These are phyloP conservation scores for Mycena capillaripes DNA, from an alignment of 768 basidiomycete genomes.

Conservation along the genomic window DNA sequence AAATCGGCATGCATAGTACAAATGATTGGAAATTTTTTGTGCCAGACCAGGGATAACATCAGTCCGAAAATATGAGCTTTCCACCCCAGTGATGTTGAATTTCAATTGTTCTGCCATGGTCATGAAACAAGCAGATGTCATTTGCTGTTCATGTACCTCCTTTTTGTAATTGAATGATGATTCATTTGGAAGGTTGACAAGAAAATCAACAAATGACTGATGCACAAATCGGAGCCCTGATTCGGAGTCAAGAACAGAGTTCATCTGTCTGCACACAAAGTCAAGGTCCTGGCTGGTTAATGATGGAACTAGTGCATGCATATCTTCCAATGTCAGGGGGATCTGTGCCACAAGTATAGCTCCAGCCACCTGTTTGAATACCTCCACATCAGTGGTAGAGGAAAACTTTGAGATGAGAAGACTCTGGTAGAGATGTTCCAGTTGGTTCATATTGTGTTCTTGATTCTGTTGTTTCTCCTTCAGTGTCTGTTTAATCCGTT, in stretches of 20 bases:
- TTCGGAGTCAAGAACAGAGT: conserved; percentile 13
- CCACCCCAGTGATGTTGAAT: conserved; percentile 7
- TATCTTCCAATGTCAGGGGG: not conserved
- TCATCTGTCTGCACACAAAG: conserved; percentile 3
- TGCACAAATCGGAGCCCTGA: conserved; percentile 18
- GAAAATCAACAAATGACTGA: conserved; percentile 19
- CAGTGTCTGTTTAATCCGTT: not conserved
- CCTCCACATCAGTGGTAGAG: not conserved
- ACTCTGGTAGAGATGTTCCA: conserved; percentile 1
- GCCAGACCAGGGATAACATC: not conserved
- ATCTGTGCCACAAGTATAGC: not conserved
- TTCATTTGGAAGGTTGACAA: not conserved
- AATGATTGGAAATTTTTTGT: not conserved
- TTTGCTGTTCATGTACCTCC: not conserved
- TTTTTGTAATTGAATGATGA: not conserved
- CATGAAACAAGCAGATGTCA: not conserved
- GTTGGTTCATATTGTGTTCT: conserved; percentile 1
- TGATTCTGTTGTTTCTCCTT: not conserved
- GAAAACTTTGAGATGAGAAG: conserved; percentile 5
- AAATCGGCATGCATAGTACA: conserved; percentile 13
- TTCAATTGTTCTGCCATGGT: conserved; percentile 1
- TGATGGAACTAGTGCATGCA: conserved; percentile 2
- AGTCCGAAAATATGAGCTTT: conserved; percentile 3
- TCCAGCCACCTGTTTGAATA: not conserved
- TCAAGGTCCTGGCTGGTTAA: conserved; percentile 5